Conservation (phyloP, 2,329 filamentous ascomycete species). For the Cladosporium sp. region DNA sequence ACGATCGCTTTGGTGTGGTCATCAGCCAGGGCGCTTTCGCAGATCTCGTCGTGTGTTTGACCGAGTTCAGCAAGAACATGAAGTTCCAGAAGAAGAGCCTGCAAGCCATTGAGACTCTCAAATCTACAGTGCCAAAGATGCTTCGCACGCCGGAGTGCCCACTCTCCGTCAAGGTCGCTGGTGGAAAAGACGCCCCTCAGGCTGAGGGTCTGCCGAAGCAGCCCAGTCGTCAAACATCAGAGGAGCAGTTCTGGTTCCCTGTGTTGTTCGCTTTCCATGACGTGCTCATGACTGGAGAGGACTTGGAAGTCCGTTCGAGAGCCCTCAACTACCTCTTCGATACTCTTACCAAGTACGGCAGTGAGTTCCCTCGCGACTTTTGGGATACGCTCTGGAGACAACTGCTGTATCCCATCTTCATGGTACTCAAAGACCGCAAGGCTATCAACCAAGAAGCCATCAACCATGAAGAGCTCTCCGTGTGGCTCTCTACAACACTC, state of each 20-base stretch:
- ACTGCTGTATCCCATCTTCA: conserved; percentile 95
- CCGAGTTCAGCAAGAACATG: conserved; percentile 97
- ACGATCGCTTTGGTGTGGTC: conserved; percentile 88
- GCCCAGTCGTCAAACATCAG: conserved; percentile 75
- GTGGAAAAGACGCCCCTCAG: conserved; percentile 40
- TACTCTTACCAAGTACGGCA: conserved; percentile 81
- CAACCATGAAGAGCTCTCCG: conserved; percentile 93
- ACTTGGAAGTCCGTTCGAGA: conserved; percentile 83
- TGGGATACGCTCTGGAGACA: conserved; percentile 99
- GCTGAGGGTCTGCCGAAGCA: conserved; percentile 54
- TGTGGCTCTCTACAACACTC: conserved; percentile 99
- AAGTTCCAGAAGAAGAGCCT: conserved; percentile 98
- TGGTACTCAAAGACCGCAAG: conserved; percentile 83
- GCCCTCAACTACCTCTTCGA: conserved; percentile 97
- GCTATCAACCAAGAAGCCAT: conserved; percentile 94
- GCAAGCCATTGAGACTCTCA: conserved; percentile 90
- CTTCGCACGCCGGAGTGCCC: conserved; percentile 93
- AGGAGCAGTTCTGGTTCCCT: conserved; percentile 98
- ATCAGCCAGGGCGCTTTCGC: conserved; percentile 96
- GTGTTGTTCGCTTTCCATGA: conserved; percentile 98
- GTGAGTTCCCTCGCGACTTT: conserved; percentile 86
- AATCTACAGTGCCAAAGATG: conserved; percentile 91
- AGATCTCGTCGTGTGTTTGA: conserved; percentile 91
- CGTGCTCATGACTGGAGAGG: conserved; percentile 97
- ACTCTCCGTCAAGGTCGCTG: conserved; percentile 61